A percentile compares a stretch with the other conserved stretches of the same genome.
These are phyloP conservation scores for Colletotrichum somersetense DNA, from an alignment of 2,329 filamentous ascomycete genomes.

Conservation along the genomic window DNA sequence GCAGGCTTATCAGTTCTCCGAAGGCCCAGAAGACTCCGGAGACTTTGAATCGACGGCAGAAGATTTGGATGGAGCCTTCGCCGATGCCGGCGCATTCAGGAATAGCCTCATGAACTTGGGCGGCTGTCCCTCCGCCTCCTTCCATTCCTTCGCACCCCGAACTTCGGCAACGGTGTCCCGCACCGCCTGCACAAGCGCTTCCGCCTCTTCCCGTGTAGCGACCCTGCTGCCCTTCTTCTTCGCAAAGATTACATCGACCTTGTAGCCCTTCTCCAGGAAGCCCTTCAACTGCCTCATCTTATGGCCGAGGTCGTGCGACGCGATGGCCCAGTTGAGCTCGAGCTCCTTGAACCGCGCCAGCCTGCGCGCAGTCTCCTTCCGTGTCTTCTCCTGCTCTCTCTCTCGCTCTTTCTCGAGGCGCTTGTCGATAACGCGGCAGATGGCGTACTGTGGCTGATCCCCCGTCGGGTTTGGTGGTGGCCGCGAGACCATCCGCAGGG, in stretches of 20 bases:
- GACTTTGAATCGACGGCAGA: background rate
- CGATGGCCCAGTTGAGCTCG: constrained; percentile 93
- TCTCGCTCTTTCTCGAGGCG: constrained; percentile 58
- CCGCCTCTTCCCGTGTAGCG: constrained; percentile 72
- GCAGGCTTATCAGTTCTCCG: background rate
- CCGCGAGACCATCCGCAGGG: constrained; percentile 55
- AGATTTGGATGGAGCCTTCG: background rate
- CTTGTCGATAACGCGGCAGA: constrained; percentile 80
- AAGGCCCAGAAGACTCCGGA: background rate
- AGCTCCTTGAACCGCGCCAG: constrained; percentile 74
- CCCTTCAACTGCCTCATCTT: constrained; percentile 74
- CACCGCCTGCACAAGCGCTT: constrained; percentile 64
- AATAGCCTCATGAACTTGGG: constrained; percentile 59
- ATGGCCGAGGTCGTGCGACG: constrained; percentile 78
- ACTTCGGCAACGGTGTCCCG: constrained; percentile 50
- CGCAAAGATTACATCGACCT: constrained; percentile 80
- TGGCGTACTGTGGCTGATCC: constrained; percentile 57
- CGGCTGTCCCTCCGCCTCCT: constrained; percentile 59
- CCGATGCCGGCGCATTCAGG: constrained; percentile 51
- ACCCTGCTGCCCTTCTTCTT: constrained; percentile 71
- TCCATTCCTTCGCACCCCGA: constrained; percentile 58
- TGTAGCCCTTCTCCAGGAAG: constrained; percentile 81
- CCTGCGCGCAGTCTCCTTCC: constrained; percentile 55
- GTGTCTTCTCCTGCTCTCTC: constrained; percentile 59
- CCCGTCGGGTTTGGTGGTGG: constrained; percentile 44